Evolutionary conservation across 495 filamentous ascomycete species (phyloP).

Genomic region (Astrothelium macrocarpum): DNA sequence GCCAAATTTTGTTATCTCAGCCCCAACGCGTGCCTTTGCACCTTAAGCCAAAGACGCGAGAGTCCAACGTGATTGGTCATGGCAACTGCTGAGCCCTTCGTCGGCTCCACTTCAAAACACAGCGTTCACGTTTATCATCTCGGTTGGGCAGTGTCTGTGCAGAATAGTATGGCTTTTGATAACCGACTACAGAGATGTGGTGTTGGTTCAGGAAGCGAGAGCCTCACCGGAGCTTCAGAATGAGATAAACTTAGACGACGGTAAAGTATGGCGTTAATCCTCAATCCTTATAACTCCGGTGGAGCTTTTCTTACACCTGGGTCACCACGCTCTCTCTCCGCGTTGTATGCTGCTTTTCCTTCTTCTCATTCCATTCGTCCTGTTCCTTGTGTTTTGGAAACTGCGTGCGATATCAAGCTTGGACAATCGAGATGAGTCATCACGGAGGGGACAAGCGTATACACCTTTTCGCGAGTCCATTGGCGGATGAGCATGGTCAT

Average conservation of each 20-base stretch:
- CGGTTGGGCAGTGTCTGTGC: not conserved
- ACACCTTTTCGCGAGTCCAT: slow-evolving; percentile 6
- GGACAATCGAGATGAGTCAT: slow-evolving; percentile 5
- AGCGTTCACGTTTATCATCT: not conserved
- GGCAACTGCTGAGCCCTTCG: not conserved
- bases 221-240: not conserved
- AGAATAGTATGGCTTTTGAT: not conserved
- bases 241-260: not conserved
- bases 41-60: not conserved
- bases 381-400: not conserved
- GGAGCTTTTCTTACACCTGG: not conserved
- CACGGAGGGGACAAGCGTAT: slow-evolving; percentile 7
- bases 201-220: not conserved
- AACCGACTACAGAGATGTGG: not conserved
- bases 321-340: not conserved
- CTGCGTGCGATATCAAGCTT: not conserved
- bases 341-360: slow-evolving; percentile 5
- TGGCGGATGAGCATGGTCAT: not conserved
- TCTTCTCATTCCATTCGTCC: slow-evolving; percentile 2
- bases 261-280: not conserved
- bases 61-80: not conserved
- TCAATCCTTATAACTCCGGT: not conserved
- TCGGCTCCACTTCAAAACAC: not conserved
- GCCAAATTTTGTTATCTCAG: not conserved
- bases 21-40: not conserved